phyloP scores from a whole-genome alignment of 2,329 filamentous ascomycete species.

The Cercospora canescens region DNA sequence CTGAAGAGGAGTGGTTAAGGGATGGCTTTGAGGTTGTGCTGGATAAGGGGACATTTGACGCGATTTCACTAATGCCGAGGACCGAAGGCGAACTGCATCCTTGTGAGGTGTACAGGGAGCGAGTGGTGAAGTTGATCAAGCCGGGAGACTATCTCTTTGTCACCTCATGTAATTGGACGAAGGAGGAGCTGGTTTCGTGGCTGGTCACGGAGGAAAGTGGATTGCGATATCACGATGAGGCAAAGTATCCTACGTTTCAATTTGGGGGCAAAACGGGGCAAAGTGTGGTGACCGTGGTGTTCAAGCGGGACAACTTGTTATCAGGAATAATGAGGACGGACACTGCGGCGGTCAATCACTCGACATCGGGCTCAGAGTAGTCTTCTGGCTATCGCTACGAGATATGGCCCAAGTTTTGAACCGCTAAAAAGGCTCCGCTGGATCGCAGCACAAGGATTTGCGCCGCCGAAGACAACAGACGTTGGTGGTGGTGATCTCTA shows the following conservation, averaged over 20 bases:
- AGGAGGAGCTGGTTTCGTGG: constrained; percentile 79
- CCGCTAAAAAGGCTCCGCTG: not conserved
- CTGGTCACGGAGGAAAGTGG: constrained; percentile 58
- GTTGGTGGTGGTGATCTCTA: not conserved
- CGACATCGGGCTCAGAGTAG: constrained; percentile 6
- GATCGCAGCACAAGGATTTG: not conserved
- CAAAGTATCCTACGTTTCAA: constrained; percentile 82
- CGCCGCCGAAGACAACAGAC: not conserved
- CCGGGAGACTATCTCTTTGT: constrained; percentile 74
- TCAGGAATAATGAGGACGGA: constrained; percentile 1
- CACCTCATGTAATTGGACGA: constrained; percentile 98
- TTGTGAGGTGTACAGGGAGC: constrained; percentile 72
- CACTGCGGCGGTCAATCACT: not conserved
- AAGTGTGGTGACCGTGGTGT: constrained; percentile 85
- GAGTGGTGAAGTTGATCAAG: constrained; percentile 68
- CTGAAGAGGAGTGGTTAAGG: constrained; percentile 56
- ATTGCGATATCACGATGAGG: constrained; percentile 64
- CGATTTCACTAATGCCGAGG: constrained; percentile 66
- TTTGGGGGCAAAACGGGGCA: constrained; percentile 89
- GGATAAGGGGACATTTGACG: constrained; percentile 99
- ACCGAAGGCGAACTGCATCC: constrained; percentile 24
- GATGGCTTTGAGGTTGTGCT: constrained; percentile 83
- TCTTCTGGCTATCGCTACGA: not conserved
- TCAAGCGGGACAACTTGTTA: constrained; percentile 46
- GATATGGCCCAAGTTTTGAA: not conserved